Evolutionary conservation across 2,329 filamentous ascomycete genomes (phyloP), one percentile per base, ranked within the genome.

Genomic region (Nothopassalora personata): DNA sequence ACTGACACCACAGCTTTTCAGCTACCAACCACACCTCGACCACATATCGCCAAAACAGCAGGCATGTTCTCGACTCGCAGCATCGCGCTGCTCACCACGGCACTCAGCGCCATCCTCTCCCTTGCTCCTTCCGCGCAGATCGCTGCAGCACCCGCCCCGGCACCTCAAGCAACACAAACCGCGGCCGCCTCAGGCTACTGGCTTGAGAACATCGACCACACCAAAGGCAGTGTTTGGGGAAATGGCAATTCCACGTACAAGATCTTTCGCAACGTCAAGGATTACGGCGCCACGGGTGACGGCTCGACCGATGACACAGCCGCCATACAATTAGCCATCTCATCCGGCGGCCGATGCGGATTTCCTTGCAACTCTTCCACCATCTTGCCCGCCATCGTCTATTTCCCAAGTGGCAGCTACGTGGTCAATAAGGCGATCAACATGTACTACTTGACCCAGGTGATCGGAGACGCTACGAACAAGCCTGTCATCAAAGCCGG

Each of bases 371-470:
- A 94, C 72, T 96, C 91, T 1, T 85, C 83, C 33, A 97, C 93
- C 3, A 83, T 83, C n/a, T 85, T 86, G 1, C 93, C 93, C 0
- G 93, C 90, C 28, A 78, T 97, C 13, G 85, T 97, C 55, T 97
- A 96, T 79, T 96, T 97, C 79, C 92, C 91, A 43, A 80, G 90
- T 10, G 92, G 93, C 65, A 95, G 86, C 58, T 97, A 97, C 71
- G 70, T 89, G 18, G 86, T 97, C 67, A 90, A 86, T 71, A 82
- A 80, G 69, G 90, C 93, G 23, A 84, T 97, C 65, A 76, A 91
- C 54, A 88, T 91, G 73, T 88, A 87, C 75, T 97, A 97, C 81
- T 96, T 96, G 79, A 96, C 92, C 9, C 91, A 97, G 73, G 84
- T 97, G 62, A 81, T 97, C 36, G 93, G 93, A 58, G 91, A 97